Evolutionary conservation across 176 grass and related monocot genomes (phyloP), one percentile per base, ranked within the genome.

Genomic region (Raddia guianensis): DNA sequence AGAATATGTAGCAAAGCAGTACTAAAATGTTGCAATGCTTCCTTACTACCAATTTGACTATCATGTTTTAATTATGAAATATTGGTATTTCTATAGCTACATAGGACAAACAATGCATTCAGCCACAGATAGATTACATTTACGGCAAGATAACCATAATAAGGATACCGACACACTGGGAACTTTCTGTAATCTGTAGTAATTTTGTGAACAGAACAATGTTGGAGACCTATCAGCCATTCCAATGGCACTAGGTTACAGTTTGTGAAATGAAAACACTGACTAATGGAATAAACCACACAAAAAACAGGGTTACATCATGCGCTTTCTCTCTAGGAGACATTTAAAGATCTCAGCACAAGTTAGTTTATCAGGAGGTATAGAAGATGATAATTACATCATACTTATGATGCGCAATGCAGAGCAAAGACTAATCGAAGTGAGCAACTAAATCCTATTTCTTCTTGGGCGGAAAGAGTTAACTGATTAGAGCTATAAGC

Each of bases 71-170:
- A 40, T 40, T 2, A 40, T 40, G 3, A 1, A 40, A 40, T 40
- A 40, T 40, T 40, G 37, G 7, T 37, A n/a, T 64, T 59, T 59
- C 27, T 27, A 27, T 27, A 27, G 35, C 80, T 75, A 67, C 34
- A 66, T 83, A 76, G 15, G 42, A 11, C 68, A 74, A 68, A 67
- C 9, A 66, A 49, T 79, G 63, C 61, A 52, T 80, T 74, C 63
- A 87, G 66, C 57, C 32, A 66, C 8, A 77, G 10, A 77, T 57
- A 19, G 42, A 13, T 37, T 78, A 65, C 40, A 12, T 72, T 70
- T 12, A 55, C 14, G 6, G 49, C 44, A 76, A 61, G 47, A 61
- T 14, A 40, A 72, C 42, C 21, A 19, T 21, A 73, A 71, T 44
- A 74, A 79, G 10, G 34, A 53, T 32, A 49, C 19, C 1, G 21